Conservation (phyloP, 345 rosid species). For the Eucalyptus globulus region DNA sequence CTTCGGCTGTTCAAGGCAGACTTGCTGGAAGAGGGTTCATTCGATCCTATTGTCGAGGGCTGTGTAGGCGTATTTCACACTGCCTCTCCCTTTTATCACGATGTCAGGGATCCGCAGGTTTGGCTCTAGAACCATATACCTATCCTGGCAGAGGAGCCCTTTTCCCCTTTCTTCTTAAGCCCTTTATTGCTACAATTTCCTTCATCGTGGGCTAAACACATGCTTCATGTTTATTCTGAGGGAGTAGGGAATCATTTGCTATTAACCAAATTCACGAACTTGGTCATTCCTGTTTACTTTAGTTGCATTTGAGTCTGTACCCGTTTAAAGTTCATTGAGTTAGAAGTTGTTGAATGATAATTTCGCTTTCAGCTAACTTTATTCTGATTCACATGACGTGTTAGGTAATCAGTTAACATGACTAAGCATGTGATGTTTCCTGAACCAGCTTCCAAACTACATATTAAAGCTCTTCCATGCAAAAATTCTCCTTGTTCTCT, state of each 20-base stretch:
- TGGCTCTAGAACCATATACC: neutral
- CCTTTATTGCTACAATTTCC: neutral
- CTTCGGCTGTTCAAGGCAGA: constrained; percentile 68
- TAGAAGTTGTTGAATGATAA: neutral
- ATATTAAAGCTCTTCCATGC: neutral
- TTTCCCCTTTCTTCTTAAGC: neutral
- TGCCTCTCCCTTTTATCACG: constrained; percentile 68
- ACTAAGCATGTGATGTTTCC: neutral
- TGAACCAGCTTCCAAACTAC: neutral
- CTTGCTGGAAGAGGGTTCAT: constrained; percentile 67
- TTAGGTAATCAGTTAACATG: neutral
- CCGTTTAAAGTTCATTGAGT: neutral
- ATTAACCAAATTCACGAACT: neutral
- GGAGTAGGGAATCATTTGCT: neutral
- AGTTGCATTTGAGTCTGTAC: neutral
- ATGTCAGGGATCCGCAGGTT: constrained; percentile 81
- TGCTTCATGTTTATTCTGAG: neutral
- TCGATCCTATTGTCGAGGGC: constrained; percentile 51
- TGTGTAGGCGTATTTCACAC: constrained; percentile 85
- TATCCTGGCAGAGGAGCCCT: accelerated
- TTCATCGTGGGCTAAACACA: neutral
- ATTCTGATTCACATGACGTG: neutral
- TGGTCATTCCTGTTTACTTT: neutral
- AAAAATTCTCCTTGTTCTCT: neutral
- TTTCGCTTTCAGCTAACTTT: neutral